These are phyloP conservation scores for Xylaria castorea DNA, from an alignment of 495 filamentous ascomycete genomes.

Conservation along the genomic window DNA sequence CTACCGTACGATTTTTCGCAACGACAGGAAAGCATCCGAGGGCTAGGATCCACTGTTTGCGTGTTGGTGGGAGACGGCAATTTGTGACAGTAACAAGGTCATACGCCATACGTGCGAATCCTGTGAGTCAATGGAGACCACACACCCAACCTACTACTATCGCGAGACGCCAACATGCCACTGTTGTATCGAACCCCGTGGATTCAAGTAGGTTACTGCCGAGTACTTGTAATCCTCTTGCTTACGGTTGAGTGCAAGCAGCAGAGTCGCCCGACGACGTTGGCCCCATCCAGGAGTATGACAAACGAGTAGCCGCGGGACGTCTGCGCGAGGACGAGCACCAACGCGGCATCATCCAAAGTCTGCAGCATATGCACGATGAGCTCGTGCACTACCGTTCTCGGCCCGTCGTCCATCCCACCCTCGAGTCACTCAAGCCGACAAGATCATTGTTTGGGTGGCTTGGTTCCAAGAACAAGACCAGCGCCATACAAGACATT, in stretches of 20 bases:
- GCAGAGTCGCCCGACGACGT: constrained; percentile 34
- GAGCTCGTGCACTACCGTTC: constrained; percentile 77
- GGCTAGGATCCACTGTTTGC: constrained; percentile 8
- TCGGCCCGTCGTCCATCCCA: constrained; percentile 77
- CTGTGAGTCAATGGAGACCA: constrained; percentile 13
- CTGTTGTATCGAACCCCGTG: constrained; percentile 15
- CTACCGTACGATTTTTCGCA: constrained; percentile 14
- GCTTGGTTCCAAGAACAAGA: constrained; percentile 59
- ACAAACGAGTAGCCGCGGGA: constrained; percentile 74
- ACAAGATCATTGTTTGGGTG: constrained; percentile 73
- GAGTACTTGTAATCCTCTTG: background rate
- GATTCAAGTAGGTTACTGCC: constrained; percentile 21
- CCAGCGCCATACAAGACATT: constrained; percentile 55
- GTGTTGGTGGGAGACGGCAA: constrained; percentile 23
- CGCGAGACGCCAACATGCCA: constrained; percentile 15
- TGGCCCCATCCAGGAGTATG: constrained; percentile 88
- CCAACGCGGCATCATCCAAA: constrained; percentile 88
- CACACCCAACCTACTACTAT: background rate
- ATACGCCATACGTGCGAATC: background rate
- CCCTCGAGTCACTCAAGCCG: constrained; percentile 71
- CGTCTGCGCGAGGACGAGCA: constrained; percentile 84
- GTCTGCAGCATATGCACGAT: constrained; percentile 87
- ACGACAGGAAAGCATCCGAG: background rate
- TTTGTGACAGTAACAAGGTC: constrained; percentile 22
- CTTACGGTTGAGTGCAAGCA: constrained; percentile 22